A percentile compares a stretch with the other conserved stretches of the same genome.
phyloP scores from a whole-genome alignment of 2,329 filamentous ascomycete genomes.

The Cordyceps cicadae region DNA sequence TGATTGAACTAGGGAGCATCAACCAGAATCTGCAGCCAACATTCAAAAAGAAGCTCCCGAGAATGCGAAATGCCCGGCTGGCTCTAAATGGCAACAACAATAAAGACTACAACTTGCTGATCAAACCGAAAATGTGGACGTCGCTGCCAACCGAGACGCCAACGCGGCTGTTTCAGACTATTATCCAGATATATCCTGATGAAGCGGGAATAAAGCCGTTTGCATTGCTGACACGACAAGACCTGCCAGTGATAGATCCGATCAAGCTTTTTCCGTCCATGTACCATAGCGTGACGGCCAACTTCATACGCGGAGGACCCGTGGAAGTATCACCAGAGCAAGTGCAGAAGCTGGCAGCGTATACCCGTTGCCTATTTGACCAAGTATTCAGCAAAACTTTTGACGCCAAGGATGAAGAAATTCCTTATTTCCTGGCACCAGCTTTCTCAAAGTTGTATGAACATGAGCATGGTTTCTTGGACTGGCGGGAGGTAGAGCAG shows the following conservation, averaged over 20 bases:
- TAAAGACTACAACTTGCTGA: conserved; percentile 64
- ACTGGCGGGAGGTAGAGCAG: conserved; percentile 38
- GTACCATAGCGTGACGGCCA: background rate
- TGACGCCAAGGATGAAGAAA: conserved; percentile 49
- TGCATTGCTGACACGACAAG: background rate
- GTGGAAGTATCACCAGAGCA: conserved; percentile 36
- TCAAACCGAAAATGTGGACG: conserved; percentile 71
- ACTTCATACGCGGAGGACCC: conserved; percentile 24
- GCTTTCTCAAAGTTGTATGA: conserved; percentile 19
- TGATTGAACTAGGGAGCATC: conserved; percentile 59
- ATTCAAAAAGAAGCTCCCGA: conserved; percentile 62
- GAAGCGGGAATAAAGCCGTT: background rate
- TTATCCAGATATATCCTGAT: background rate
- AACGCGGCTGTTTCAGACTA: conserved; percentile 43
- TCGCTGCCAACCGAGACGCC: conserved; percentile 33
- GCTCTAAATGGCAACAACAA: conserved; percentile 74
- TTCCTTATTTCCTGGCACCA: conserved; percentile 82
- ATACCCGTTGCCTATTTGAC: conserved; percentile 68
- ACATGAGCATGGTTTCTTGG: background rate
- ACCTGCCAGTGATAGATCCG: background rate
- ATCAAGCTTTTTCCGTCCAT: background rate
- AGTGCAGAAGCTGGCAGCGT: conserved; percentile 53
- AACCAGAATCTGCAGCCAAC: conserved; percentile 67
- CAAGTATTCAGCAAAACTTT: conserved; percentile 89
- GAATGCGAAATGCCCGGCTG: conserved; percentile 78